These are phyloP conservation scores for Coleophoma eucalyptorum DNA, from an alignment of 2,329 filamentous ascomycete genomes.

Conservation along the genomic window DNA sequence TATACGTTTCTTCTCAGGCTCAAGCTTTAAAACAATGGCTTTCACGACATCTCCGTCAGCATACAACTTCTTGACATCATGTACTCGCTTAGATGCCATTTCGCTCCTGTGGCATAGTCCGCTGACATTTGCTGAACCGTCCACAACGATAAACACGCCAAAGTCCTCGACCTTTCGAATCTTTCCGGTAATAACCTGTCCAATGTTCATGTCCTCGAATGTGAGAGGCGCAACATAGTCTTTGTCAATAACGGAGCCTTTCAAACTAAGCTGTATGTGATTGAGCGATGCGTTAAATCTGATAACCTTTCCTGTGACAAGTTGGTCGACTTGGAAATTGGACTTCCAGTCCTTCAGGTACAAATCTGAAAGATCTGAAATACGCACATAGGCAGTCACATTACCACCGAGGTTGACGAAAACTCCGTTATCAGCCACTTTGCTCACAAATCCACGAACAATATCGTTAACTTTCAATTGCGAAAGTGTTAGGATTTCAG, in stretches of 20 bases:
- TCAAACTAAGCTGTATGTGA: conserved; percentile 82
- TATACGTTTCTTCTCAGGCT: conserved; percentile 71
- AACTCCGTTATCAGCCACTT: conserved; percentile 82
- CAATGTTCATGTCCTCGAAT: conserved; percentile 72
- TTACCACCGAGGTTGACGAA: conserved; percentile 82
- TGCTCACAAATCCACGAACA: conserved; percentile 87
- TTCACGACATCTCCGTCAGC: conserved; percentile 91
- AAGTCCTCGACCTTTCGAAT: conserved; percentile 93
- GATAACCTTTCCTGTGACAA: conserved; percentile 83
- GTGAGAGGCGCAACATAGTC: conserved; percentile 71
- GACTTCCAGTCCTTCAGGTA: conserved; percentile 97
- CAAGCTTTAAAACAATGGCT: conserved; percentile 78
- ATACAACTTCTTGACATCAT: conserved; percentile 86
- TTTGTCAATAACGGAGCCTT: conserved; percentile 77
- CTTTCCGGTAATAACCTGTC: conserved; percentile 83
- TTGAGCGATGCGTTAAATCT: conserved; percentile 63
- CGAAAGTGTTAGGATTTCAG: conserved; percentile 67
- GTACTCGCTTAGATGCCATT: conserved; percentile 79
- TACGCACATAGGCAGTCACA: conserved; percentile 77
- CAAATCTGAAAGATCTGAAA: conserved; percentile 84
- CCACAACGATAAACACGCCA: conserved; percentile 88
- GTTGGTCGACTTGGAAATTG: conserved; percentile 79
- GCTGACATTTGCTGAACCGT: conserved; percentile 83
- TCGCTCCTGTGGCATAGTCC: conserved; percentile 90
- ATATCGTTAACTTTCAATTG: conserved; percentile 75